phyloP scores from a whole-genome alignment of 345 rosid genomes.

The Melaleuca alternifolia region DNA sequence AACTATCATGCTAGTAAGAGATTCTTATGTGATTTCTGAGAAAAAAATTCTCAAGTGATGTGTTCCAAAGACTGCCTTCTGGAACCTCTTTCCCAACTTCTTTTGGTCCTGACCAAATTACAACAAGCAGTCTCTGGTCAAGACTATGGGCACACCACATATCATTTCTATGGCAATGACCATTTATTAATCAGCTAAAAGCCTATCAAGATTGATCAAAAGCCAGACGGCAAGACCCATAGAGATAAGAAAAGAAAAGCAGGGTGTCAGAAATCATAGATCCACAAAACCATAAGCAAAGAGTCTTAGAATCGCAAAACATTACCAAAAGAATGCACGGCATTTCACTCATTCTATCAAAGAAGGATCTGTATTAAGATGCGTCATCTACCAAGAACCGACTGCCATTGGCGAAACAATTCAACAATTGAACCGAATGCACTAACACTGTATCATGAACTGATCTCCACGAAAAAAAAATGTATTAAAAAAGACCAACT shows the following conservation, averaged over 20 bases:
- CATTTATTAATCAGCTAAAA: neutral
- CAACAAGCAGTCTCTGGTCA: neutral
- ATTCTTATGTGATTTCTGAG: neutral
- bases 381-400: neutral
- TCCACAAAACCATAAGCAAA: neutral
- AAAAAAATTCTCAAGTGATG: neutral
- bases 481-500: neutral
- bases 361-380: neutral
- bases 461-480: neutral
- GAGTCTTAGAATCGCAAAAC: neutral
- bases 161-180: neutral
- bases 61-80: neutral
- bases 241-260: neutral
- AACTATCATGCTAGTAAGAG: neutral
- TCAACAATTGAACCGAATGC: neutral
- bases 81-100: neutral
- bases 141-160: neutral
- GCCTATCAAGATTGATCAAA: neutral
- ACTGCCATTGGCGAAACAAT: neutral
- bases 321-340: neutral
- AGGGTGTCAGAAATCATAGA: neutral
- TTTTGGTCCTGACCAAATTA: neutral
- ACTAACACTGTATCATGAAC: neutral
- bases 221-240: neutral
- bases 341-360: neutral